Conservation (phyloP, 768 basidiomycete species). For the Fomitopsis serialis region DNA sequence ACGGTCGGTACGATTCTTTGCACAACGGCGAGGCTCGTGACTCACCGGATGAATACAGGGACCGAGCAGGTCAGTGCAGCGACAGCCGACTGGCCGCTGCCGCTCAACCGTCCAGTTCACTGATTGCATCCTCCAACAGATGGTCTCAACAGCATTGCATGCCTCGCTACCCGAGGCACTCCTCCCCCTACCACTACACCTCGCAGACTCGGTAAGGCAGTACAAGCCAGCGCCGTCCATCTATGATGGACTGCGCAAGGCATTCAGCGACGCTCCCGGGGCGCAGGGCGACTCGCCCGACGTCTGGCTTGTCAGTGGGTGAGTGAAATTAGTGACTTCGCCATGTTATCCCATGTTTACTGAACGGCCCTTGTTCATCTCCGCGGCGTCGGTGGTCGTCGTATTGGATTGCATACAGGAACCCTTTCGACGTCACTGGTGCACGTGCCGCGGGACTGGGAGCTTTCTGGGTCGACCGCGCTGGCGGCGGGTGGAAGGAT, state of each 20-base stretch:
- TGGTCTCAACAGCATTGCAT: conserved; percentile 19
- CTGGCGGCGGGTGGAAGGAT: conserved; percentile 22
- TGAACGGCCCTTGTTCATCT: neutral
- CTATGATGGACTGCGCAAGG: conserved; percentile 18
- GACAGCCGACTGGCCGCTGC: too few species aligned
- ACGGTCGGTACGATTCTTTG: conserved; percentile 15
- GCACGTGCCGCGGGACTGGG: conserved; percentile 20
- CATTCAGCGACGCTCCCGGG: neutral
- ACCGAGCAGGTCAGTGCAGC: neutral
- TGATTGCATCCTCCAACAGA: conserved; percentile 10
- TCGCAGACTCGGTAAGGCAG: conserved; percentile 16
- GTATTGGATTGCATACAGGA: conserved; percentile 10
- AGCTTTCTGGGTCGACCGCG: conserved; percentile 25
- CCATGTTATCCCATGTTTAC: too few species aligned
- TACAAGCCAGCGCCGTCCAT: conserved; percentile 23
- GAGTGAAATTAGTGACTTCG: neutral
- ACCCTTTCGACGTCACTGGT: conserved; percentile 28
- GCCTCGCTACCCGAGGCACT: neutral
- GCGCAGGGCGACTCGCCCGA: neutral
- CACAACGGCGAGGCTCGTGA: neutral
- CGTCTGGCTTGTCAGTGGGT: conserved; percentile 30
- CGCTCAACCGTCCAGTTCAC: too few species aligned
- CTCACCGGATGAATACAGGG: neutral
- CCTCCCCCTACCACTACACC: conserved; percentile 5
- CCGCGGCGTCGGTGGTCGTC: neutral